Evolutionary conservation across 306 rosid genomes (phyloP).

Genomic region (Vigna reflexopilosa): DNA sequence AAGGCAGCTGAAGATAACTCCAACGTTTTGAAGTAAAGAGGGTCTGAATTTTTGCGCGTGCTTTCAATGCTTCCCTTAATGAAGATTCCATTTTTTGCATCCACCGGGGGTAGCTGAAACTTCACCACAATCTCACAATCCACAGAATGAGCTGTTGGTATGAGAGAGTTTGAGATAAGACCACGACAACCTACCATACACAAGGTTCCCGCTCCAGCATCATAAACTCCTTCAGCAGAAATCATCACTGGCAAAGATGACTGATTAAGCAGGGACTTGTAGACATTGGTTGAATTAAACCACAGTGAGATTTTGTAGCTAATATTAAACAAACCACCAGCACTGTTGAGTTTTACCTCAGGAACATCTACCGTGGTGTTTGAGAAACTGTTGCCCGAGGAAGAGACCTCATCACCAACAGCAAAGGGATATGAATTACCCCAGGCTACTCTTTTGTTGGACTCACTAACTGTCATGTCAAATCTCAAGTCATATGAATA

Average conservation of each 20-base stretch:
- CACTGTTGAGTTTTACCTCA: not conserved
- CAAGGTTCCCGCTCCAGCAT: constrained; percentile 61
- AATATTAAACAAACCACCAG: constrained; percentile 39
- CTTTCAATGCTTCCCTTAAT: constrained; percentile 64
- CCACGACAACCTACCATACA: constrained; percentile 77
- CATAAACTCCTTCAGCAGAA: constrained; percentile 70
- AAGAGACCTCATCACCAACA: constrained; percentile 44
- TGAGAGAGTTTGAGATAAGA: constrained; percentile 15
- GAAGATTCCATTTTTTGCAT: constrained; percentile 5
- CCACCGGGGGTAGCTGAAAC: constrained; percentile 56
- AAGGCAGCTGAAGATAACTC: constrained; percentile 44
- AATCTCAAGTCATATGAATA: constrained; percentile 56
- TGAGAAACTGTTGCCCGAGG: not conserved
- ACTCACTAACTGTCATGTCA: constrained; percentile 44
- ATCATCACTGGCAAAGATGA: constrained; percentile 30
- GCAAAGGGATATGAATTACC: constrained; percentile 52
- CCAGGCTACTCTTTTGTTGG: constrained; percentile 22
- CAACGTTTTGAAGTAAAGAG: constrained; percentile 56
- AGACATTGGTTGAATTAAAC: not conserved
- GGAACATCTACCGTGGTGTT: not conserved
- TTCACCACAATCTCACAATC: constrained; percentile 67
- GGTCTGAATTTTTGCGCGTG: constrained; percentile 50
- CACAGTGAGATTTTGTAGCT: constrained; percentile 46
- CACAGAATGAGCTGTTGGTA: constrained; percentile 19
- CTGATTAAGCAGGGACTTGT: constrained; percentile 22